These are phyloP conservation scores for Beauveria scarabaeidicola DNA, from an alignment of 2,329 filamentous ascomycete species.

Conservation along the genomic window DNA sequence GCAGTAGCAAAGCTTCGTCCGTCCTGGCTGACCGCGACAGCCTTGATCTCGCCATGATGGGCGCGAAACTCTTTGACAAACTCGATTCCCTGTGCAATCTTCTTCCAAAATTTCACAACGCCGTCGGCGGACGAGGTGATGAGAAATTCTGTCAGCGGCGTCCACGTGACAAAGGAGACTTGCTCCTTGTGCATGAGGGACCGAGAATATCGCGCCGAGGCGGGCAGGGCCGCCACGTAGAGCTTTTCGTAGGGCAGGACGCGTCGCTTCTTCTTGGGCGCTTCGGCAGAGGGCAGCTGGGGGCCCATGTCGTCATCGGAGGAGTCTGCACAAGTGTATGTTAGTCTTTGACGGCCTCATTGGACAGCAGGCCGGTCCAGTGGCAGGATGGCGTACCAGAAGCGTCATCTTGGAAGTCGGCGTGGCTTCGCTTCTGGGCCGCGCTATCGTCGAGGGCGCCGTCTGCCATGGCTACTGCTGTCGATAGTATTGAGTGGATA, in stretches of 20 bases:
- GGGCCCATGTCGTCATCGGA: conserved; percentile 92
- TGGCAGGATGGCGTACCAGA: conserved; percentile 24
- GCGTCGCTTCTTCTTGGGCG: conserved; percentile 82
- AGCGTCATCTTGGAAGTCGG: conserved; percentile 43
- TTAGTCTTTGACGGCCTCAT: conserved; percentile 1
- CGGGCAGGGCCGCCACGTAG: conserved; percentile 82
- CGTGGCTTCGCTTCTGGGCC: conserved; percentile 43
- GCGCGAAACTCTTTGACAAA: conserved; percentile 98
- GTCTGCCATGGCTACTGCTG: conserved; percentile 19
- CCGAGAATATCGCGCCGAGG: conserved; percentile 75
- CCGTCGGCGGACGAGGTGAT: conserved; percentile 92
- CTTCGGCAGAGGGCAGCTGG: conserved; percentile 69
- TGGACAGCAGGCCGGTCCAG: conserved; percentile 28
- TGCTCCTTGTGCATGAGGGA: conserved; percentile 99
- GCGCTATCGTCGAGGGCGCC: conserved; percentile 24
- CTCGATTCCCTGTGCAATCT: conserved; percentile 79
- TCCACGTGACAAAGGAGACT: conserved; percentile 77
- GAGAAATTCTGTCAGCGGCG: conserved; percentile 85
- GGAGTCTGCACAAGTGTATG: conserved; percentile 33
- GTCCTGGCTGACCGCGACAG: conserved; percentile 79
- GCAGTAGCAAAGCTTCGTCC: conserved; percentile 89
- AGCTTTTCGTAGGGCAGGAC: conserved; percentile 91
- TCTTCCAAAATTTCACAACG: conserved; percentile 99
- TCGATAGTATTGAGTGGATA: not conserved
- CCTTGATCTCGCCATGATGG: conserved; percentile 75